Conservation (phyloP, 108 stramenopile species). For the Tribonema minus region DNA sequence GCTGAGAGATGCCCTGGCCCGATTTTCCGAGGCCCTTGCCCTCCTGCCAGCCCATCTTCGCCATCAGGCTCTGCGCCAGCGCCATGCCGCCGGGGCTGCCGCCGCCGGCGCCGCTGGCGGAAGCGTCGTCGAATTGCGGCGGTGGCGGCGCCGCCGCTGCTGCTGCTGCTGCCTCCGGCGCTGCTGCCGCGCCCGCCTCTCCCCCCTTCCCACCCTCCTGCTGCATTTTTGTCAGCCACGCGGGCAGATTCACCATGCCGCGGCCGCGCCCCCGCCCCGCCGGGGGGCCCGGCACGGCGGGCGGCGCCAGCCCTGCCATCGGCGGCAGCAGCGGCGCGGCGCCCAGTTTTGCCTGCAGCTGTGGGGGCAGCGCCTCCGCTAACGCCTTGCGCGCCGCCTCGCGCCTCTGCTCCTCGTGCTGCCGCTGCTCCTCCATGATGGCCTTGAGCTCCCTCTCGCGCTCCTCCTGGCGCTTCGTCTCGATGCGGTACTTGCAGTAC, state of each 20-base stretch:
- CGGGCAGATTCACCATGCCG: conserved; percentile 45
- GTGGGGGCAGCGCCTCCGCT: neutral
- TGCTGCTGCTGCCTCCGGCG: conserved; percentile 10
- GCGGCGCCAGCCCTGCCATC: conserved; percentile 3
- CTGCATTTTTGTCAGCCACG: conserved; percentile 44
- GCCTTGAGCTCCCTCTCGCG: conserved; percentile 32
- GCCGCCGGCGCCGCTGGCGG: neutral
- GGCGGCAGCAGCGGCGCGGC: neutral
- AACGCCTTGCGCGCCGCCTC: neutral
- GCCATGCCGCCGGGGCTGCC: conserved; percentile 10
- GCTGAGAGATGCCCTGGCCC: conserved; percentile 44
- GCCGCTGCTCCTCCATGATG: conserved; percentile 19
- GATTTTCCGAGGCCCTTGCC: conserved; percentile 38
- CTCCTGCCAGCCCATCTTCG: conserved; percentile 48
- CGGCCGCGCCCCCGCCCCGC: conserved; percentile 38
- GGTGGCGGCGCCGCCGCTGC: conserved; percentile 5
- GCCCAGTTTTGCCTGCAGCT: neutral
- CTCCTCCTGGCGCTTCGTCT: conserved; percentile 42
- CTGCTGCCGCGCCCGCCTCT: neutral
- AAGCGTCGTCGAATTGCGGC: conserved; percentile 20
- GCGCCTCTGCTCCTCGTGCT: neutral
- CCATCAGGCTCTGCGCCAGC: conserved; percentile 41
- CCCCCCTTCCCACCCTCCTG: neutral
- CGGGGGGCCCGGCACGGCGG: conserved; percentile 4
- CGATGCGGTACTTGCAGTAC: conserved; percentile 43